phyloP scores from a whole-genome alignment of 371 early-diverging fungal species.

The Thermomucor indicae-seudaticae region DNA sequence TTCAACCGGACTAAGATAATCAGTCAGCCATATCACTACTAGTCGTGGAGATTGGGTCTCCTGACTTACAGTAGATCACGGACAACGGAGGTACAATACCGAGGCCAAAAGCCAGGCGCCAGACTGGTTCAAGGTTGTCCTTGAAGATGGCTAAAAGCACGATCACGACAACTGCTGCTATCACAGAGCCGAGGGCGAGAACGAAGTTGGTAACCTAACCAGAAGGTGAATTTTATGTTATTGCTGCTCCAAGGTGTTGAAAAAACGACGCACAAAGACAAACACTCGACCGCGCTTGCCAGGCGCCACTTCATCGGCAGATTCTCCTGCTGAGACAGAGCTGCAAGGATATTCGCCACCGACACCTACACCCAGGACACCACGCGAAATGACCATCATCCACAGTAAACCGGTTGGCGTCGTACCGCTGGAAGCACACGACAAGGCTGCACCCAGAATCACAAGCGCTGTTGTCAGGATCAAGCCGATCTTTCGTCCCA shows the following conservation, averaged over 20 bases:
- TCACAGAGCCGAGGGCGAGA: constrained; percentile 53
- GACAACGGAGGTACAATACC: constrained; percentile 55
- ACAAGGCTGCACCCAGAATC: constrained; percentile 44
- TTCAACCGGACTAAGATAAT: constrained; percentile 41
- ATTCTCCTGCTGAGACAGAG: constrained; percentile 55
- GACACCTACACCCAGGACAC: constrained; percentile 41
- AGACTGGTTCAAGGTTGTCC: constrained; percentile 45
- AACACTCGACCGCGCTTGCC: constrained; percentile 50
- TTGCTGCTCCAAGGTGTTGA: not conserved
- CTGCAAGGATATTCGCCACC: constrained; percentile 49
- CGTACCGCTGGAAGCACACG: constrained; percentile 31
- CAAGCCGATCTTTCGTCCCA: constrained; percentile 38
- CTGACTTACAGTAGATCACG: constrained; percentile 51
- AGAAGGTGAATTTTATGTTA: not conserved
- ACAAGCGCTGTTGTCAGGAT: constrained; percentile 27
- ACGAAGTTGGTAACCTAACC: constrained; percentile 48
- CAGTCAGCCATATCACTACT: not conserved
- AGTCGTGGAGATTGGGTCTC: too few relatives aligned
- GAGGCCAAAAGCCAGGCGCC: constrained; percentile 53
- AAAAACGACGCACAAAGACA: constrained; percentile 26
- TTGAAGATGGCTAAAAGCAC: constrained; percentile 48
- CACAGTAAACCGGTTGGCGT: constrained; percentile 44
- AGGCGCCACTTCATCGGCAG: constrained; percentile 54
- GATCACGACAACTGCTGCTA: constrained; percentile 47
- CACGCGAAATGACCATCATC: constrained; percentile 58